Evolutionary conservation across 495 filamentous ascomycete genomes (phyloP).

Genomic region (Penicillium macrosclerotiorum): DNA sequence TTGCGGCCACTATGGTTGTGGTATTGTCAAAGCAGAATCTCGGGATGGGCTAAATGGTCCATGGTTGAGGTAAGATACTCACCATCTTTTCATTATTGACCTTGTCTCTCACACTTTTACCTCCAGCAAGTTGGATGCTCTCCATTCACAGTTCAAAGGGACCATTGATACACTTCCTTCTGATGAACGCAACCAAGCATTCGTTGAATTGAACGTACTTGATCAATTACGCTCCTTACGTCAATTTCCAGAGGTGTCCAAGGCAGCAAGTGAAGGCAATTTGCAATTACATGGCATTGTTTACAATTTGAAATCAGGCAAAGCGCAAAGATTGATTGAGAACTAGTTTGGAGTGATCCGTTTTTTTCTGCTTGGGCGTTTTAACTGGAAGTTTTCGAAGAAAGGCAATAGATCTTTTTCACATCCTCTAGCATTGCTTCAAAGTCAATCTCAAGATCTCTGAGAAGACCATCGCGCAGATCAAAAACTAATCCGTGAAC

Average conservation of each 20-base stretch:
- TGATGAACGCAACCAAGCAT: conserved; percentile 11
- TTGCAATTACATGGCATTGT: conserved; percentile 24
- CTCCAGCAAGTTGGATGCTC: conserved; percentile 15
- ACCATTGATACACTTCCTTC: conserved; percentile 13
- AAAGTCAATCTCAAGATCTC: conserved; percentile 50
- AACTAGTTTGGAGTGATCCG: not conserved
- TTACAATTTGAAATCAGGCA: conserved; percentile 13
- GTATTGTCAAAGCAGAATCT: conserved; percentile 28
- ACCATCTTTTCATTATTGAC: not conserved
- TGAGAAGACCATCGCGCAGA: conserved; percentile 53
- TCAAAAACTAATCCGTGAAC: conserved; percentile 72
- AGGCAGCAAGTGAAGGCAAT: conserved; percentile 9
- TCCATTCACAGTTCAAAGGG: conserved; percentile 12
- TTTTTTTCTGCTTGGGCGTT: not conserved
- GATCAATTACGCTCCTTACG: conserved; percentile 20
- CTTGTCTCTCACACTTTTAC: not conserved
- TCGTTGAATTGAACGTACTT: conserved; percentile 26
- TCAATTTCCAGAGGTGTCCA: conserved; percentile 12
- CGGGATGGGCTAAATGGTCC: conserved; percentile 18
- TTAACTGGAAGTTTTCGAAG: not conserved
- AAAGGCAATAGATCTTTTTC: conserved; percentile 34
- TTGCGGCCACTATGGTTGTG: conserved; percentile 46
- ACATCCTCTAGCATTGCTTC: conserved; percentile 25
- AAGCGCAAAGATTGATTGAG: conserved; percentile 6
- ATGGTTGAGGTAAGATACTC: conserved; percentile 23